Evolutionary conservation across 2,329 filamentous ascomycete species (phyloP).

Genomic region (Diaporthe longicolla): DNA sequence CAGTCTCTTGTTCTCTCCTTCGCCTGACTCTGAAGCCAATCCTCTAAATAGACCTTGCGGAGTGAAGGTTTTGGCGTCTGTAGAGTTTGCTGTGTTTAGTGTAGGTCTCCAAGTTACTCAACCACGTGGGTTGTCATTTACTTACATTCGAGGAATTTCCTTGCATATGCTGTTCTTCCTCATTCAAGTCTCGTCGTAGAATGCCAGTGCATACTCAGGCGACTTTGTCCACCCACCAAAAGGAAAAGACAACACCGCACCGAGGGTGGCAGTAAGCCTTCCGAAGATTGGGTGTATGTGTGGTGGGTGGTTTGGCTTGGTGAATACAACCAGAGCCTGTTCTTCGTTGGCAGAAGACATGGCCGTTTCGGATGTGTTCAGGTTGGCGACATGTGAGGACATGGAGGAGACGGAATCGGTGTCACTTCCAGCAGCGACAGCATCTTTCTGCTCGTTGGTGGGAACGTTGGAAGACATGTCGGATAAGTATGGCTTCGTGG

Average conservation of each 20-base stretch:
- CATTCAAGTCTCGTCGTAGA: not conserved
- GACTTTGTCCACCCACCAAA: not conserved
- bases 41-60: not conserved
- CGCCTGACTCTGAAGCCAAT: not conserved
- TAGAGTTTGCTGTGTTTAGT: not conserved
- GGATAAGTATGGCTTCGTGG: not conserved
- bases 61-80: not conserved
- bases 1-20: not conserved
- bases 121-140: not conserved
- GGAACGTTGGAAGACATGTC: slow-evolving; percentile 13
- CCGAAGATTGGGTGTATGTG: not conserved
- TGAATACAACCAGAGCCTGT: not conserved
- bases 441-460: slow-evolving; percentile 3
- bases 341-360: not conserved
- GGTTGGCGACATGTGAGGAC: not conserved
- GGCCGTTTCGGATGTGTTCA: not conserved
- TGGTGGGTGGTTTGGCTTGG: not conserved
- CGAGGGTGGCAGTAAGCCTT: not conserved
- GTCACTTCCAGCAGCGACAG: not conserved
- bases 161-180: not conserved
- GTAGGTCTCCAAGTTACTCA: not conserved
- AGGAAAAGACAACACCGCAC: not conserved
- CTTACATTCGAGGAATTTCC: not conserved
- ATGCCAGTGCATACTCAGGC: too few relatives aligned
- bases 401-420: slow-evolving; percentile 13